Percentiles rank a stretch among this genome's conserved stretches.
Evolutionary conservation across 371 early-diverging fungal genomes (phyloP).

Genomic region (Circinella umbellata): DNA sequence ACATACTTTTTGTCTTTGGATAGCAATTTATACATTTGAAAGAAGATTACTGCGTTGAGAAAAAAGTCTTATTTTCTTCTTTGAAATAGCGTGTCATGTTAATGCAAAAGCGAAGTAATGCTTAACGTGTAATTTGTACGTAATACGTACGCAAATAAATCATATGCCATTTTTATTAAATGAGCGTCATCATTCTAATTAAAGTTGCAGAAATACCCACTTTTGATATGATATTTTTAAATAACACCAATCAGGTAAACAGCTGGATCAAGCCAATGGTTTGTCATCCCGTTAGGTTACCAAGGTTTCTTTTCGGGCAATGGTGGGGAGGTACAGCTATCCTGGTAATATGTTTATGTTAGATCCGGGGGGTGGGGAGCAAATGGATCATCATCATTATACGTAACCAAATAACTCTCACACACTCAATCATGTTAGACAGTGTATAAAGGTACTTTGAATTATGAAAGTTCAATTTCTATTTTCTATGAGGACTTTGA

Average conservation of each 20-base stretch:
- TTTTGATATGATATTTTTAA: not conserved
- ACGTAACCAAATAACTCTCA: not conserved
- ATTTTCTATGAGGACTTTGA: not conserved
- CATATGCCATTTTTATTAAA: not conserved
- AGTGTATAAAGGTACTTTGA: not conserved
- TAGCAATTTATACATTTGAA: not conserved
- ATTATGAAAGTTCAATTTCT: constrained; percentile 3
- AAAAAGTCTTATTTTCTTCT: too few species aligned
- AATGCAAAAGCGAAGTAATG: too few species aligned
- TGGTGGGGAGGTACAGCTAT: not conserved
- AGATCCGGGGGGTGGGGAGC: too few species aligned
- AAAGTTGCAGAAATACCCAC: constrained; percentile 10
- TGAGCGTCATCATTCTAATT: not conserved
- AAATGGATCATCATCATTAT: too few species aligned
- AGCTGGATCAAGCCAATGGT: not conserved
- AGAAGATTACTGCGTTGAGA: too few species aligned
- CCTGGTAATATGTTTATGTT: not conserved
- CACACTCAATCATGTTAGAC: not conserved
- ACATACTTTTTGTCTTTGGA: not conserved
- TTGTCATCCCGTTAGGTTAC: not conserved
- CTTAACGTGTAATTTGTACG: too few species aligned
- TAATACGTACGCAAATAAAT: not conserved
- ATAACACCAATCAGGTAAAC: not conserved
- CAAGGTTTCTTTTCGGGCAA: not conserved
- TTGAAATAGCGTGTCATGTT: too few species aligned